Base-by-base conservation (phyloP, 1,284 basidiomycete genomes). In the Phellopilus nigrolimitatus region DNA sequence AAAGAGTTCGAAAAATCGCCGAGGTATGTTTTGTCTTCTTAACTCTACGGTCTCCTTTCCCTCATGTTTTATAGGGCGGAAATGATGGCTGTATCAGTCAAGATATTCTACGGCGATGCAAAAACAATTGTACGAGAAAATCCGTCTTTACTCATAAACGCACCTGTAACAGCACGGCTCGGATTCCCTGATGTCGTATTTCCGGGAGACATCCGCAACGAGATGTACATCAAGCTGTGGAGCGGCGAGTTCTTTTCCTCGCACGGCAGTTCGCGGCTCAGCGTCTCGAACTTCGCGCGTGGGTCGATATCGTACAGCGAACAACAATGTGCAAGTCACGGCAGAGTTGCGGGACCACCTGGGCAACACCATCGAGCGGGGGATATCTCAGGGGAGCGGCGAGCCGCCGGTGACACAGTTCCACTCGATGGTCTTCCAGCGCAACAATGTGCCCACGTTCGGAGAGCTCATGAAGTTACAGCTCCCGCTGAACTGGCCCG, bases 181-280 rank as follows among this genome's bases (percentile, higher is more conserved):
- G 93, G 94, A 24, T 99, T 99, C 64, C 91, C 95, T 0, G 95
- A 98, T 61, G 93, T 97, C 1, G 94, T 97, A 7, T 94, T 95
- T 63, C 95, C 95, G 1, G 92, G 90, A 6, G 88, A 93, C 57
- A 71, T 80, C n/a, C 82, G 95, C 17, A 97, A 97, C 62, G 95
- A 98, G 61, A 76, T 97, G 6, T 98, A 97, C 67, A 79, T 97
- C 72, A 97, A 94, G 64, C 76, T 97, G 1, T 95, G 91, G 91
- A 86, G 84, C 46, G 94, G 89, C 22, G 85, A 90, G 57, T 97
- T 95, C 62, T 71, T 75, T 1, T 70, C 78, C 0, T 74, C 78
- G 0, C 74, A 77, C 46, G 67, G 66, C 15, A 67, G 71, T 41
- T 72, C 78, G 7, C 77, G 84, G 27, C 72, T 83, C 28, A 86